These are phyloP conservation scores for Russula ochroleuca DNA, from an alignment of 768 basidiomycete species.

Conservation along the genomic window DNA sequence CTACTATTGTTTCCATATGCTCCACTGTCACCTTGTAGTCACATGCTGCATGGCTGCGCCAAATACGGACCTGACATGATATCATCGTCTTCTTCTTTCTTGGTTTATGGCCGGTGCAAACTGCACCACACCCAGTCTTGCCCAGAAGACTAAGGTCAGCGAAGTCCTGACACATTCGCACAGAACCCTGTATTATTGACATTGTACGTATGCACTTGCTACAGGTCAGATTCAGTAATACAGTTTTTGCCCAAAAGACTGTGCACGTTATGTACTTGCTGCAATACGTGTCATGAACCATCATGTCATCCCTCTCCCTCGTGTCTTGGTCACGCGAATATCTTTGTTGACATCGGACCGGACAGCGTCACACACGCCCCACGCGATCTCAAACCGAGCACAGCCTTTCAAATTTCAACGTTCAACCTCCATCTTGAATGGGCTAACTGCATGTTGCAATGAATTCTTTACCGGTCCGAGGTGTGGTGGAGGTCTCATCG, in stretches of 20 bases:
- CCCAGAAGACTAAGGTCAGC: too few relatives aligned
- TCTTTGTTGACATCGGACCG: neutral
- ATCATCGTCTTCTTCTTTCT: too few relatives aligned
- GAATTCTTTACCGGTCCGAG: neutral
- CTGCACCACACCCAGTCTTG: too few relatives aligned
- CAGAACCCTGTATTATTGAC: too few relatives aligned
- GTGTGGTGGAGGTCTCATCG: neutral
- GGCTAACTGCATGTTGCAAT: neutral
- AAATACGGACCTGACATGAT: too few relatives aligned
- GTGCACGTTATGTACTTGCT: too few relatives aligned
- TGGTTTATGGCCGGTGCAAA: too few relatives aligned
- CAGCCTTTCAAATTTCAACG: neutral
- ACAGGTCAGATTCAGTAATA: too few relatives aligned
- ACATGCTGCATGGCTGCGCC: too few relatives aligned
- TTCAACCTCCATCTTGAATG: neutral
- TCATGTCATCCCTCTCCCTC: neutral
- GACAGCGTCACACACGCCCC: neutral
- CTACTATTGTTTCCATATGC: neutral
- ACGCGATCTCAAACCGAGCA: neutral
- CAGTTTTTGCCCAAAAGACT: too few relatives aligned
- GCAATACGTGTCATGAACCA: neutral
- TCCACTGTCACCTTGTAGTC: neutral
- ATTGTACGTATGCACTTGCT: too few relatives aligned
- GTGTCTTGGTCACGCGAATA: constrained; percentile 1
- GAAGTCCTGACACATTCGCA: too few relatives aligned